These are phyloP conservation scores for Colletotrichum filicis DNA, from an alignment of 2,329 filamentous ascomycete species.

Conservation along the genomic window DNA sequence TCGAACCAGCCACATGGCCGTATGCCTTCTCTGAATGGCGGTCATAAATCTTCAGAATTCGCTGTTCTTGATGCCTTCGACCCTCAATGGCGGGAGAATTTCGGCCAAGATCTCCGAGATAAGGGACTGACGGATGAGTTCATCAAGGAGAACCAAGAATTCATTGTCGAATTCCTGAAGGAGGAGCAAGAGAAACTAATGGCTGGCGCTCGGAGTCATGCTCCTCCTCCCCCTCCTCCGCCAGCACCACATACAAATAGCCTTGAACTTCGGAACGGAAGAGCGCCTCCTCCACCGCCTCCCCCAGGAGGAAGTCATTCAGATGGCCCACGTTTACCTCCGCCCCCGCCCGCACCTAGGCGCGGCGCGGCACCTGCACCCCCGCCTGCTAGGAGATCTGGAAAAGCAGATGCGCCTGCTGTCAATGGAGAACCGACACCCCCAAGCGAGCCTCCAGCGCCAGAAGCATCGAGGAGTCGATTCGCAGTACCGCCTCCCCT, in stretches of 20 bases:
- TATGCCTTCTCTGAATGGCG: slow-evolving; percentile 58
- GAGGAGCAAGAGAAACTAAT: slow-evolving; percentile 61
- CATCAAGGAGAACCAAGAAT: slow-evolving; percentile 75
- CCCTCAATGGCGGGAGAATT: slow-evolving; percentile 72
- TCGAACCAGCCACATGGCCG: slow-evolving; percentile 49
- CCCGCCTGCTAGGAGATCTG: slow-evolving; percentile 69
- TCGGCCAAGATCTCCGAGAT: slow-evolving; percentile 70
- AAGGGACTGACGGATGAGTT: slow-evolving; percentile 75
- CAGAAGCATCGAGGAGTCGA: slow-evolving; percentile 63
- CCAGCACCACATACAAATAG: slow-evolving; percentile 45
- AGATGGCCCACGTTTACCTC: slow-evolving; percentile 54
- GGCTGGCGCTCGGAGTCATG: slow-evolving; percentile 37
- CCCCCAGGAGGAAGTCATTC: slow-evolving; percentile 39
- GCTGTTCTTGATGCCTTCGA: slow-evolving; percentile 72
- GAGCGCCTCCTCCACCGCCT: slow-evolving; percentile 50
- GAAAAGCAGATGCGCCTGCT: slow-evolving; percentile 57
- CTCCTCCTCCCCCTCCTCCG: slow-evolving; percentile 40
- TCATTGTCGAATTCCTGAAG: slow-evolving; percentile 73
- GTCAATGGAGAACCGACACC: slow-evolving; percentile 60
- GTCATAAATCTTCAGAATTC: slow-evolving; percentile 65
- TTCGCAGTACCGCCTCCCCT: slow-evolving; percentile 76
- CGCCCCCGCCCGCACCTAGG: slow-evolving; percentile 44
- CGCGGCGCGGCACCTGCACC: slow-evolving; percentile 63
- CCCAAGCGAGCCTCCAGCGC: slow-evolving; percentile 78
- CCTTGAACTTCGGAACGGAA: slow-evolving; percentile 41